Evolutionary conservation across 2,329 filamentous ascomycete genomes (phyloP).

Genomic region (Epichloe brachyelytri): DNA sequence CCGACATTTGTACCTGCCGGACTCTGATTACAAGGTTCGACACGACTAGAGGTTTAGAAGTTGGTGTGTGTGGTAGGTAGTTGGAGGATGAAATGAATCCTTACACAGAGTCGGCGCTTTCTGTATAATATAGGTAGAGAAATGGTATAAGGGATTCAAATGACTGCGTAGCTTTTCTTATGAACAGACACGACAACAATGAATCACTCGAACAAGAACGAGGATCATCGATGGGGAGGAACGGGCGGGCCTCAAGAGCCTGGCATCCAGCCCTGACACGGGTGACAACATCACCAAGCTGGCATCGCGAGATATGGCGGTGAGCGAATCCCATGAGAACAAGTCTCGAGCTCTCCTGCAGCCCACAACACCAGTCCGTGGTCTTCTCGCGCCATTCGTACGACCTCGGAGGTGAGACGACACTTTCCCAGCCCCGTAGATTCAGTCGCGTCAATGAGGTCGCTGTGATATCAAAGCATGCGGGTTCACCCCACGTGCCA

Average conservation of each 20-base stretch:
- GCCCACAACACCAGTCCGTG: background rate
- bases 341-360: background rate
- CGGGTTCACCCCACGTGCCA: slow-evolving; percentile 8
- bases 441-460: no score
- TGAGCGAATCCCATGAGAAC: background rate
- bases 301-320: background rate
- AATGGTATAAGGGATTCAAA: slow-evolving; percentile 1
- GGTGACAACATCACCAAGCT: background rate
- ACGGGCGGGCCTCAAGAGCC: background rate
- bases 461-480: no score
- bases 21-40: slow-evolving; percentile 70
- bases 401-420: background rate
- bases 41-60: slow-evolving; percentile 38
- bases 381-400: background rate
- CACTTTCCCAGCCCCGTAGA: background rate
- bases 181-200: background rate
- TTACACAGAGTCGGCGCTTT: background rate
- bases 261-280: background rate
- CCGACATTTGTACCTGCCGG: slow-evolving; percentile 89
- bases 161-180: background rate
- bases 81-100: slow-evolving; percentile 1
- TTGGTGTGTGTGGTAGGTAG: slow-evolving; percentile 8
- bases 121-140: slow-evolving; percentile 3
- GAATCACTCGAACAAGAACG: background rate
- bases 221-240: background rate